Evolutionary conservation across 2,329 filamentous ascomycete species (phyloP).

Genomic region (Diaporthe sp.): DNA sequence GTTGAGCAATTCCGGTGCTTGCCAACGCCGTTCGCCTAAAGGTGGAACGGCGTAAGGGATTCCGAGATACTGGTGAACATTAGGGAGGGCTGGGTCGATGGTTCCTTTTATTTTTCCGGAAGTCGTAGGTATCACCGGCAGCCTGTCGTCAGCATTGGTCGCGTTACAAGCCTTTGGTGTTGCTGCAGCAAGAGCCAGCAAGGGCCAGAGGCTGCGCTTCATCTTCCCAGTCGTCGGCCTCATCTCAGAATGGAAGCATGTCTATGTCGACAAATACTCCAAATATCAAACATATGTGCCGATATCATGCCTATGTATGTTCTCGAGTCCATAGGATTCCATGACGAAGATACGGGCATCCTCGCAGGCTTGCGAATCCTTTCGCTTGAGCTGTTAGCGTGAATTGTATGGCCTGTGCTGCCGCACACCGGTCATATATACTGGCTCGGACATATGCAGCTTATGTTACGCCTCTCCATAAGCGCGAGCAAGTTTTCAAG

Average conservation of each 20-base stretch:
- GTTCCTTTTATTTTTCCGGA: conserved; percentile 40
- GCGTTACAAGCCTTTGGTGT: background rate
- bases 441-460: background rate
- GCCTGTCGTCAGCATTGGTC: background rate
- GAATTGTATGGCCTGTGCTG: background rate
- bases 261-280: background rate
- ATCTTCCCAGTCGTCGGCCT: background rate
- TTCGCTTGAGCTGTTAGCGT: background rate
- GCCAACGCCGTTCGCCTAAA: conserved; percentile 44
- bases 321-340: background rate
- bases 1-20: conserved; percentile 41
- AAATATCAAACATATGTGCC: background rate
- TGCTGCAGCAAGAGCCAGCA: background rate
- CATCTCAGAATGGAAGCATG: background rate
- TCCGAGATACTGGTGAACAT: conserved; percentile 46
- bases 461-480: background rate
- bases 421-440: no score
- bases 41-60: conserved; percentile 49
- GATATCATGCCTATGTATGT: background rate
- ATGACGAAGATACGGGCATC: background rate
- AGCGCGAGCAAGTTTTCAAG: background rate
- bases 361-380: background rate
- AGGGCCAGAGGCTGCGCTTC: background rate
- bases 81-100: conserved; percentile 33
- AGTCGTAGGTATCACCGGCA: background rate